phyloP scores from a whole-genome alignment of 257 asterid species.

The Scutellaria minor region DNA sequence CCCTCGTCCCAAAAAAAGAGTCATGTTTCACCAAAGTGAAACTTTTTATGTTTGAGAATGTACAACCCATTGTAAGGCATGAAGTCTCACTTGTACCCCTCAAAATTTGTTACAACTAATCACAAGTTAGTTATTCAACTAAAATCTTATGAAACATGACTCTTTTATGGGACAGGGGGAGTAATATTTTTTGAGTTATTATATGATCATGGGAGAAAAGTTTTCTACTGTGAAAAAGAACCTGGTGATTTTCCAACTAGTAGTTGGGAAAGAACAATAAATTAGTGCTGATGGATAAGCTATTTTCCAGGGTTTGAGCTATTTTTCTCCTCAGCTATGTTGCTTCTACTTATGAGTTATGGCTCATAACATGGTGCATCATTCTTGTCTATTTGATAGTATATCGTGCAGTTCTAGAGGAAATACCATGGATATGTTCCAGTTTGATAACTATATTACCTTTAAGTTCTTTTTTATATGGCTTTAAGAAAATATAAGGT shows the following conservation, averaged over 20 bases:
- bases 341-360: neutral
- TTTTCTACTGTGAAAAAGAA: neutral
- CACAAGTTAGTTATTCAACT: too few relatives aligned
- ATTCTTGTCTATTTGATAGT: slow-evolving; percentile 19
- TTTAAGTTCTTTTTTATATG: slow-evolving; percentile 14
- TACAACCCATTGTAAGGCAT: too few relatives aligned
- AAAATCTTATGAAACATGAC: too few relatives aligned
- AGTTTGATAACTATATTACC: neutral
- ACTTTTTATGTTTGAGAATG: too few relatives aligned
- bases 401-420: neutral
- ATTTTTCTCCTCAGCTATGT: neutral
- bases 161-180: too few relatives aligned
- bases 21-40: too few relatives aligned
- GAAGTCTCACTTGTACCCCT: too few relatives aligned
- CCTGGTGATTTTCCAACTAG: neutral
- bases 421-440: neutral
- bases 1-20: too few relatives aligned
- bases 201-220: slow-evolving; percentile 11
- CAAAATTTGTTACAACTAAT: too few relatives aligned
- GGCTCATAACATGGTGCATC: neutral
- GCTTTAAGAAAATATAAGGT: neutral
- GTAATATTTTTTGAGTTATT: neutral
- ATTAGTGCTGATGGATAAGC: slow-evolving; percentile 8
- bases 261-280: neutral
- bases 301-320: neutral